phyloP scores from a whole-genome alignment of 805 yeast species.

The Maudiozyma serrabonitensis region DNA sequence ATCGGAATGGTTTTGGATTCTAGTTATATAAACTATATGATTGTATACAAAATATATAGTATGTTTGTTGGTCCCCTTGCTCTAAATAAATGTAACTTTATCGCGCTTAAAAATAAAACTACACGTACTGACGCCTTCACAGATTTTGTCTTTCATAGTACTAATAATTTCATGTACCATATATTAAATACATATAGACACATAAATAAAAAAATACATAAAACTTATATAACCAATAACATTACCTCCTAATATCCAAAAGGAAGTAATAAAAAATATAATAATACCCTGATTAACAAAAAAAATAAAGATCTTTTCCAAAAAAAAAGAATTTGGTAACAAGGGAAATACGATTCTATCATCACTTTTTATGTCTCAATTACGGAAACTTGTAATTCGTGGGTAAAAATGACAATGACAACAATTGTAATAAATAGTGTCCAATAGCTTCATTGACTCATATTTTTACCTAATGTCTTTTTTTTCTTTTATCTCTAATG shows the following conservation, averaged over 20 bases:
- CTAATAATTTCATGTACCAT: no score
- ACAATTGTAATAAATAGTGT: not conserved
- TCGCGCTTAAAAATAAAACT: no score
- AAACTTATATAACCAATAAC: not conserved
- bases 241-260: not conserved
- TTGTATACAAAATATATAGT: no score
- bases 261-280: not conserved
- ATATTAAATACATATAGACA: not conserved
- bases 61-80: no score
- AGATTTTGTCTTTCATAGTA: no score
- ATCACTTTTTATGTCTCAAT: not conserved
- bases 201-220: not conserved
- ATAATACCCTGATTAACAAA: not conserved
- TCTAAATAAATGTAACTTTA: no score
- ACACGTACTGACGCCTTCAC: no score
- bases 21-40: no score
- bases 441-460: no score
- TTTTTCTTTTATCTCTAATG: slow-evolving; percentile 37
- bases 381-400: no score
- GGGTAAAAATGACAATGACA: not conserved
- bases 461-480: no score
- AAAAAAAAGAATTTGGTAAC: not conserved
- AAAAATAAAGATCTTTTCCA: not conserved
- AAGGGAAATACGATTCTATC: not conserved
- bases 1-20: no score